phyloP scores from a whole-genome alignment of 2,329 filamentous ascomycete genomes.

The Penicillium sp. region DNA sequence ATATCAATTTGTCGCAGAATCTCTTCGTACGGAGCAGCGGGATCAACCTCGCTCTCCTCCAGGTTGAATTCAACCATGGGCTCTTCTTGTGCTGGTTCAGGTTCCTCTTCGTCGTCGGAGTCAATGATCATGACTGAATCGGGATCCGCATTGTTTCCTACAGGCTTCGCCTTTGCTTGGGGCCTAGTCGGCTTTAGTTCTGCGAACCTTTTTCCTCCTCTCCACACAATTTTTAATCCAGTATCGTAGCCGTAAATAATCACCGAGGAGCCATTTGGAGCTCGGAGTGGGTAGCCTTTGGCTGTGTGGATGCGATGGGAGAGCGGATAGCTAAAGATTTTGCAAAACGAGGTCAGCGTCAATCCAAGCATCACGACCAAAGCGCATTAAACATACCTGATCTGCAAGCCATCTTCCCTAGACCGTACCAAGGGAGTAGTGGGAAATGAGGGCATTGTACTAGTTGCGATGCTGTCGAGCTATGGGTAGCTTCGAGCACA shows the following conservation, averaged over 20 bases:
- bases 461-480: slow-evolving; percentile 8
- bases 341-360: slow-evolving; percentile 6
- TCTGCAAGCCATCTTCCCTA: slow-evolving; percentile 35
- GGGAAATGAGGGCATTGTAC: slow-evolving; percentile 30
- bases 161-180: slow-evolving; percentile 20
- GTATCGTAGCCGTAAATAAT: slow-evolving; percentile 52
- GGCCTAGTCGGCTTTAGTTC: slow-evolving; percentile 18
- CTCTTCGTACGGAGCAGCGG: slow-evolving; percentile 46
- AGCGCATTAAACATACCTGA: slow-evolving; percentile 29
- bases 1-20: slow-evolving; percentile 50
- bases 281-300: slow-evolving; percentile 49
- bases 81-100: slow-evolving; percentile 14
- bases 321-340: slow-evolving; percentile 48
- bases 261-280: slow-evolving; percentile 55
- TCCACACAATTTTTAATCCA: slow-evolving; percentile 53
- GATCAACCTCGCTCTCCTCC: slow-evolving; percentile 50
- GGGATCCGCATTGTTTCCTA: slow-evolving; percentile 18
- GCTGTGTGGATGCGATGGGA: slow-evolving; percentile 50
- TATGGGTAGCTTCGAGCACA: slow-evolving; percentile 11
- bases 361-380: not conserved
- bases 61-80: slow-evolving; percentile 41
- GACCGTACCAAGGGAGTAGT: slow-evolving; percentile 32
- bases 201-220: slow-evolving; percentile 47
- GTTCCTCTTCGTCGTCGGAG: slow-evolving; percentile 47
- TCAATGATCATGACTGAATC: slow-evolving; percentile 50